These are phyloP conservation scores for Pelargonium exstipulatum DNA, from an alignment of 441 rosid species.

Conservation along the genomic window DNA sequence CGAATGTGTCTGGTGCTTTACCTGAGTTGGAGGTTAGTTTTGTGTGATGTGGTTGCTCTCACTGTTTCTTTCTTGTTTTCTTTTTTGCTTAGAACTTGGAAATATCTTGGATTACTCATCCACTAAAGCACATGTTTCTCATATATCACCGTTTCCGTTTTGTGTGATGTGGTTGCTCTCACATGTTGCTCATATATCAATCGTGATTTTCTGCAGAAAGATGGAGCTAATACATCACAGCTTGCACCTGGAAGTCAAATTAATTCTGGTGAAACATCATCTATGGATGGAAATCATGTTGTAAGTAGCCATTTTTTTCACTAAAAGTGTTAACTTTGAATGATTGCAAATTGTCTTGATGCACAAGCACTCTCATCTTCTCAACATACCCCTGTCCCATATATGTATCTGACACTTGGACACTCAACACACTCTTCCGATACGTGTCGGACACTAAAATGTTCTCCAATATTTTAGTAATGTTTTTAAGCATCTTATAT, in stretches of 20 bases:
- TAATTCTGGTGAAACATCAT: conserved; percentile 28
- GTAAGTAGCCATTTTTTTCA: background rate
- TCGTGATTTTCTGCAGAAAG: conserved; percentile 33
- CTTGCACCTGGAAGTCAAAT: conserved; percentile 31
- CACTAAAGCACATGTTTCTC: no score
- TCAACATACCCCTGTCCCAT: no score
- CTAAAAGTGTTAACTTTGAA: background rate
- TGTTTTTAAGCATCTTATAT: no score
- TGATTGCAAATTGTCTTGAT: background rate
- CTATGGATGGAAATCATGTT: conserved; percentile 24
- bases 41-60: conserved; percentile 4
- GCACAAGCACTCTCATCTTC: no score
- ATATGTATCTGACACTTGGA: no score
- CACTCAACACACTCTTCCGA: no score
- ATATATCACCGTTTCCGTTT: no score
- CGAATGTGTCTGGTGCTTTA: conserved; percentile 35
- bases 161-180: no score
- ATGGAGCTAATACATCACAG: conserved; percentile 30
- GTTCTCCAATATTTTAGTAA: no score
- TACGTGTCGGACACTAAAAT: no score
- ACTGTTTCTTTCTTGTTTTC: background rate
- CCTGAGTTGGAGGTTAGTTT: conserved; percentile 51
- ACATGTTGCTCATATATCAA: background rate
- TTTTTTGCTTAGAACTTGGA: background rate
- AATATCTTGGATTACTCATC: background rate